Conservation (phyloP, 345 rosid genomes). For the Aquilaria malaccensis region DNA sequence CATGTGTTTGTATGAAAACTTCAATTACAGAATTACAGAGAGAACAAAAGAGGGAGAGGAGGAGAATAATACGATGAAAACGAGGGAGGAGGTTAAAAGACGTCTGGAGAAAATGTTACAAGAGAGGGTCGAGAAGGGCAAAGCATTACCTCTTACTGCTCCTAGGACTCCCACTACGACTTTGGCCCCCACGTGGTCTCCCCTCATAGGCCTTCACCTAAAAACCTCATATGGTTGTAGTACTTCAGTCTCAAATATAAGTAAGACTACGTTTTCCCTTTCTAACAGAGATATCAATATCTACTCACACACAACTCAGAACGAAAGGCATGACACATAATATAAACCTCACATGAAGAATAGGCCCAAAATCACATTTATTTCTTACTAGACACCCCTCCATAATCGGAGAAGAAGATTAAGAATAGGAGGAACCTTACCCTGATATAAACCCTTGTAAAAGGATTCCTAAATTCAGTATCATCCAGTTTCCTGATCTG, state of each 20-base stretch:
- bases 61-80: no score
- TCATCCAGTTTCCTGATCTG: slow-evolving; percentile 14
- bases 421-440: not conserved
- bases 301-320: not conserved
- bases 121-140: not conserved
- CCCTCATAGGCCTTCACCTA: slow-evolving; percentile 11
- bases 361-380: not conserved
- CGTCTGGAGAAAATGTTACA: not conserved
- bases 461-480: slow-evolving; percentile 13
- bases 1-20: not conserved
- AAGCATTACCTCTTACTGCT: slow-evolving; percentile 3
- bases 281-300: not conserved
- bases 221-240: not conserved
- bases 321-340: not conserved
- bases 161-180: slow-evolving; percentile 10
- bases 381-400: not conserved
- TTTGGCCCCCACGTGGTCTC: not conserved
- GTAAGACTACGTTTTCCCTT: not conserved
- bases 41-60: not conserved
- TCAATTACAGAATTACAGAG: not conserved
- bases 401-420: no score
- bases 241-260: not conserved
- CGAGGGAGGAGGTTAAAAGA: no score
- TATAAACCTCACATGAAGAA: not conserved
- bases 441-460: slow-evolving; percentile 6